Base-by-base conservation (phyloP, 2,329 filamentous ascomycete species). In the Colletotrichum liaoningense region DNA sequence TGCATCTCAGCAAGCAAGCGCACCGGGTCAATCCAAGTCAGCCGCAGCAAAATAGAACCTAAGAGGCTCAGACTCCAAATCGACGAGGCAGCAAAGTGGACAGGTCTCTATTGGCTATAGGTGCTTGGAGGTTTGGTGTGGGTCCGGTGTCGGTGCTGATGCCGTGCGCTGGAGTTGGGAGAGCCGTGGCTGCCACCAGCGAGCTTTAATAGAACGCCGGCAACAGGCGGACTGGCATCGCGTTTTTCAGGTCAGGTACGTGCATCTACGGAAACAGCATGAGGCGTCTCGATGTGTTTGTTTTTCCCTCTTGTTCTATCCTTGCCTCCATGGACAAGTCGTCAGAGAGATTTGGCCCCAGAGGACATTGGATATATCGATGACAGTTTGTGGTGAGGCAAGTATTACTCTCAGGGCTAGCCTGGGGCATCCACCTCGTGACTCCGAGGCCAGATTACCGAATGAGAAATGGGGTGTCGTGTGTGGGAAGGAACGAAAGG, bases 181-280 rank as follows among this genome's bases (percentile, higher is more conserved):
- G 28, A 28, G 28, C 64, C 33, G 69, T 63, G 69, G 69, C 57
- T 63, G 64, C 69, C 19, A 28, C 64, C 69, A 46, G 56, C 49
- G 8, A 72, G 30, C 56, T 49, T 19, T 28, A 24, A 62, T 62
- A 58, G 49, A 35, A 68, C 58, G 63, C 69, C 64, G 69, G 64
- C 69, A 52, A 9, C 30, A 54, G 42, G 56, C 64, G 57, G 69
- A 59, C 69, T 68, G 26, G 6, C n/a, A 59, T 38, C 49, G 57
- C 28, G 16, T 28, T n/a, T 54, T 24, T 26, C 60, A 16, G 57
- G 30, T 59, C 42, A 67, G 65, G 66, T 24, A 52, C 42, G 56
- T 59, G 64, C 42, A 38, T n/a, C 28, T n/a, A 28, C 24, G 24
- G 33, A 38, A 28, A 28, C 16, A 22, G 52, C 8, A 65, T 30